Conservation (phyloP, 495 filamentous ascomycete species). For the Apodospora peruviana region DNA sequence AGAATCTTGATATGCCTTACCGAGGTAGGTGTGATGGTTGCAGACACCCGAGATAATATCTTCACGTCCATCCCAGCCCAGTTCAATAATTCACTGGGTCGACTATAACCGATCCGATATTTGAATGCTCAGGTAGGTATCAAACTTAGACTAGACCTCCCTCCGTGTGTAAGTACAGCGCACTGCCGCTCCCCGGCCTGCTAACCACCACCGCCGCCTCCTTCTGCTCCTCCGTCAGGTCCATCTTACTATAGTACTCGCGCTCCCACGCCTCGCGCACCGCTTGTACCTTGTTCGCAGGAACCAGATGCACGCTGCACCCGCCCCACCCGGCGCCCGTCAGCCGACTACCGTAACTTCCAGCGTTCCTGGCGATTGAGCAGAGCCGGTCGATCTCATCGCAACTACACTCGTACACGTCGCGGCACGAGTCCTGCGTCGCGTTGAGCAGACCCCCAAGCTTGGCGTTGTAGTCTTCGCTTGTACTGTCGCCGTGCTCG, state of each 20-base stretch:
- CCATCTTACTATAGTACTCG: constrained; percentile 78
- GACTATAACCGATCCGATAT: no score
- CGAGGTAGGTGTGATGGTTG: no score
- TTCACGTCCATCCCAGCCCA: neutral
- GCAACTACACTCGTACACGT: constrained; percentile 84
- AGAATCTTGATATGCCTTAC: no score
- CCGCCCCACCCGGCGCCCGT: constrained; percentile 98
- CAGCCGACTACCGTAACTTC: constrained; percentile 77
- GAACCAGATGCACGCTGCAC: constrained; percentile 88
- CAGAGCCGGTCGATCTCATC: constrained; percentile 87
- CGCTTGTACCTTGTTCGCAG: constrained; percentile 75
- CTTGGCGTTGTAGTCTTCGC: constrained; percentile 56
- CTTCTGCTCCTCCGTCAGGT: constrained; percentile 67
- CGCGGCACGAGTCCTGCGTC: constrained; percentile 79
- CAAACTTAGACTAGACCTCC: no score
- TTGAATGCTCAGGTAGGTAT: no score
- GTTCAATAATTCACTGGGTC: neutral
- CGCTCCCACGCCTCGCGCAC: constrained; percentile 71
- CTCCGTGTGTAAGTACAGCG: constrained; percentile 42
- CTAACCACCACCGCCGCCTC: constrained; percentile 81
- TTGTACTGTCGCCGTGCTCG: constrained; percentile 43
- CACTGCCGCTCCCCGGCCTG: constrained; percentile 72
- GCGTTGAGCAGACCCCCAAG: constrained; percentile 85
- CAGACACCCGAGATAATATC: no score
- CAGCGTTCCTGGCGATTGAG: constrained; percentile 66